These are phyloP conservation scores for Entonaema liquescens DNA, from an alignment of 495 filamentous ascomycete species.

Conservation along the genomic window DNA sequence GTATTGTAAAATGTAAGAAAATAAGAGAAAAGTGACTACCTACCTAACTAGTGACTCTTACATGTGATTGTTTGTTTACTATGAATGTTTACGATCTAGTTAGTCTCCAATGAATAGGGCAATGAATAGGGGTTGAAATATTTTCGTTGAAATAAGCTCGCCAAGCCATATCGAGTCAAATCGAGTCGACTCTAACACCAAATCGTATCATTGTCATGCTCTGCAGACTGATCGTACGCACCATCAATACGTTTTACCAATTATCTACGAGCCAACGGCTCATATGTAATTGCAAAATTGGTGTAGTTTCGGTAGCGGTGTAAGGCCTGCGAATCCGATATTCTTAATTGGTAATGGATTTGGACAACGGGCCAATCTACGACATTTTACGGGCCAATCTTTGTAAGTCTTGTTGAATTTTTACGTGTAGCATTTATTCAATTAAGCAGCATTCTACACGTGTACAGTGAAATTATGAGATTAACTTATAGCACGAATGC, in stretches of 20 bases:
- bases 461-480: not conserved
- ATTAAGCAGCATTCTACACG: not conserved
- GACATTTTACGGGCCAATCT: not conserved
- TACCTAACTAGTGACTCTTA: too few species aligned
- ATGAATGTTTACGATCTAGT: not conserved
- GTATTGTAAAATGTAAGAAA: not conserved
- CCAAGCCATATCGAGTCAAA: slow-evolving; percentile 26
- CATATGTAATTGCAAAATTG: slow-evolving; percentile 24
- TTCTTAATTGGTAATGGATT: slow-evolving; percentile 14
- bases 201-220: slow-evolving; percentile 41
- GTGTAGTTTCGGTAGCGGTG: slow-evolving; percentile 25
- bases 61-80: too few species aligned
- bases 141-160: slow-evolving; percentile 14
- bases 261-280: not conserved
- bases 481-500: slow-evolving; percentile 13
- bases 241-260: slow-evolving; percentile 4
- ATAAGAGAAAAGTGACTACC: too few species aligned
- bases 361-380: not conserved
- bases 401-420: not conserved
- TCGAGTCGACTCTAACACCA: slow-evolving; percentile 29
- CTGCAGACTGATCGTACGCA: slow-evolving; percentile 26
- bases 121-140: slow-evolving; percentile 8
- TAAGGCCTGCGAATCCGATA: slow-evolving; percentile 17
- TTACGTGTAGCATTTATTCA: too few species aligned
- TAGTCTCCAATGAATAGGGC: not conserved